Conservation (phyloP, 352 stramenopile species). For the Phytophthora foliorum region DNA sequence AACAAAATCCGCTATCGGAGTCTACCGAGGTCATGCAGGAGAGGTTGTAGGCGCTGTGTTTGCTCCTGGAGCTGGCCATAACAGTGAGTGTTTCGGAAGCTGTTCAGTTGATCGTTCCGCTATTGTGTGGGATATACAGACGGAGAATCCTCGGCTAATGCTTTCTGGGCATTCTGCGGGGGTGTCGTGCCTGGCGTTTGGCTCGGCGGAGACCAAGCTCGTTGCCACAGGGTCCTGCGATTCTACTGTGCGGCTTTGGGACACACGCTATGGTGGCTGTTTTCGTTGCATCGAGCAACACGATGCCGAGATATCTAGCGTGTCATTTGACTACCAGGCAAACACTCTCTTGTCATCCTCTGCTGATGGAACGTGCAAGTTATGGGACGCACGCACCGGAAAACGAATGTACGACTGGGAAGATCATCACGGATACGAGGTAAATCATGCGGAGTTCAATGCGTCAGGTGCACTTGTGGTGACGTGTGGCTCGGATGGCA, state of each 20-base stretch:
- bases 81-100: constrained; percentile 57
- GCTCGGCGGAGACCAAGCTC: constrained; percentile 46
- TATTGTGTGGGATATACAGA: constrained; percentile 74
- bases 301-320: constrained; percentile 63
- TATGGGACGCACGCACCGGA: constrained; percentile 76
- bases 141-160: constrained; percentile 49
- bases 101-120: constrained; percentile 79
- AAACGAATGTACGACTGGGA: constrained; percentile 72
- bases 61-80: constrained; percentile 24
- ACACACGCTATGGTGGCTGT: constrained; percentile 71
- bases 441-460: constrained; percentile 70
- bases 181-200: constrained; percentile 77
- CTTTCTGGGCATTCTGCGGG: constrained; percentile 70
- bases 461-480: constrained; percentile 73
- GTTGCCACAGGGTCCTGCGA: constrained; percentile 76
- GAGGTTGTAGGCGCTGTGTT: constrained; percentile 71
- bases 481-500: constrained; percentile 57
- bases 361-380: constrained; percentile 65
- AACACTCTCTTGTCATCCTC: constrained; percentile 68
- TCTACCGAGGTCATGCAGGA: constrained; percentile 65
- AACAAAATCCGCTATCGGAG: constrained; percentile 36
- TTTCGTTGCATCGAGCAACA: constrained; percentile 78
- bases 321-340: constrained; percentile 69
- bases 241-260: constrained; percentile 76
- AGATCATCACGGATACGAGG: constrained; percentile 59